Conservation (phyloP, 179 eudicot genomes). For the Camellia oleifera region DNA sequence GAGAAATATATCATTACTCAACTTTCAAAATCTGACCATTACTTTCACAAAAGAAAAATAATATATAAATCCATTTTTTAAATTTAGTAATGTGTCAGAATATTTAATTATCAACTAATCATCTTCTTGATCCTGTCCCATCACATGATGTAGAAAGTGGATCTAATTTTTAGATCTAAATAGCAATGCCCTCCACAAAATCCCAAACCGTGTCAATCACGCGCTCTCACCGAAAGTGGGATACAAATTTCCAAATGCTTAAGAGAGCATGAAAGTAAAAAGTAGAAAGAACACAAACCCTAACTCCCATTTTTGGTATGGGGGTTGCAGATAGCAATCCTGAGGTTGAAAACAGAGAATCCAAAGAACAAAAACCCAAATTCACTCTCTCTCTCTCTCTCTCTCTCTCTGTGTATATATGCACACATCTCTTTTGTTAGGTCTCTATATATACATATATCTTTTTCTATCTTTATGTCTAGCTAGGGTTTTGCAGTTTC, state of each 20-base stretch:
- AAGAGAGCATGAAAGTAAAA: neutral
- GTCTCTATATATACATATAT: neutral
- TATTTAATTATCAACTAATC: no score
- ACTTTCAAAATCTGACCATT: no score
- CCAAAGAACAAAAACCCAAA: constrained; percentile 10
- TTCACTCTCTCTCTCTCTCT: neutral
- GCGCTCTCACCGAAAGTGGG: neutral
- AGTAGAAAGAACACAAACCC: constrained; percentile 2
- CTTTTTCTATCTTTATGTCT: neutral
- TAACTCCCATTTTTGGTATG: constrained; percentile 7
- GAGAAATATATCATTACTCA: no score
- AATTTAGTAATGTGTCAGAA: no score
- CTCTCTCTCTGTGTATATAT: neutral
- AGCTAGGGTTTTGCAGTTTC: constrained; percentile 15
- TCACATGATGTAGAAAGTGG: neutral
- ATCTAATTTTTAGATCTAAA: no score
- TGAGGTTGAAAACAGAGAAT: constrained; percentile 20
- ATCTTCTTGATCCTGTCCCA: neutral
- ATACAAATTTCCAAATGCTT: neutral
- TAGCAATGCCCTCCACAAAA: no score
- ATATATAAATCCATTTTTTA: no score
- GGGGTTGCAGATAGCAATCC: constrained; percentile 14
- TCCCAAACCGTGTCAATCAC: neutral
- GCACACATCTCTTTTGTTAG: neutral
- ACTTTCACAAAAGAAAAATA: no score